Base-by-base conservation (phyloP, 768 basidiomycete species). In the Amanita rubescens region DNA sequence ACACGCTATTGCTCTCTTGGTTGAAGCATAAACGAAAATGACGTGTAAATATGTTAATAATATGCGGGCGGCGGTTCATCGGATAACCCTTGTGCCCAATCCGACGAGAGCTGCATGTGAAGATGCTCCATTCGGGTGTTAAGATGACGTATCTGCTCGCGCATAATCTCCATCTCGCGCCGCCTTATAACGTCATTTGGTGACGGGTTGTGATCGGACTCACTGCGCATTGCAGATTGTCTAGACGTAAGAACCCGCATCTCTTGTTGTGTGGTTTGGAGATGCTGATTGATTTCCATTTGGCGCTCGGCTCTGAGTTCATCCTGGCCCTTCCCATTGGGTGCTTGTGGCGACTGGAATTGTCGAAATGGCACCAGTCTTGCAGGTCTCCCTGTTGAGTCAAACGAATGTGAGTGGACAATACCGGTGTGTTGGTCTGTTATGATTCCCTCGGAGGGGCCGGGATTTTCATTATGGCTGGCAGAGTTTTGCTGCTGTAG, bases 61-160 rank as follows among this genome's bases (percentile, higher is more conserved):
- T 43, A 43, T 43, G 42, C 45, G 5, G 53, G 53, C 14, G 53
- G 53, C 20, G 9, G 20, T n/a, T 54, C 35, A 19, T 47, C 44
- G 10, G 53, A 38, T 22, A 60, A 44, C 1, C 57, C 57, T 14
- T 35, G 37, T 19, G 51, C 59, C 59, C 59, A 58, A 22, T 54
- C 38, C 4, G 57, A 58, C 8, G 49, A 19, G 6, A 25, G 39
- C 22, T 58, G 55, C 6, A 15, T n/a, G 32, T 54, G 55, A 24
- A 60, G 22, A 17, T 43, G 4, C 11, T 41, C 53, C 25, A 60
- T 56, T 37, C 54, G 59, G n/a, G 24, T 20, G 4, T 25, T 56
- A 52, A 60, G 44, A 17, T 37, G 20, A 14, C 30, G 32, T 19
- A 58, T 49, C 30, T 58, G 57, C 34, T 43, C 32, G 17, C 22